phyloP scores from a whole-genome alignment of 2,329 filamentous ascomycete species.

The Tolypocladium cylindrosporum region DNA sequence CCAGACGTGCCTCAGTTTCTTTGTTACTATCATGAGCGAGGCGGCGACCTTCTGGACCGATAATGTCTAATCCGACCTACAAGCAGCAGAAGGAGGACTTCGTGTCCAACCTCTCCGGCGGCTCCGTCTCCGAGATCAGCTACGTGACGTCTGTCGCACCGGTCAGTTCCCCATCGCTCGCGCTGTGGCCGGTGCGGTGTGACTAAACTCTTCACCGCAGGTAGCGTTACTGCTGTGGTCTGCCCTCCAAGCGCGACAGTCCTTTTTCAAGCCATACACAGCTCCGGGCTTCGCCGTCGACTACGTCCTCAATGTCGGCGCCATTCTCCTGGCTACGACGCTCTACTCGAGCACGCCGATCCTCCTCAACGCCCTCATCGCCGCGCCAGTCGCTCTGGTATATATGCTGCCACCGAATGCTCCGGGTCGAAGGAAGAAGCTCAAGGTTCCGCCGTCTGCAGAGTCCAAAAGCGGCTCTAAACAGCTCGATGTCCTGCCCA shows the following conservation, averaged over 20 bases:
- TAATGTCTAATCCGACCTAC: slow-evolving; percentile 45
- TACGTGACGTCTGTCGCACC: slow-evolving; percentile 75
- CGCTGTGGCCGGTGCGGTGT: background rate
- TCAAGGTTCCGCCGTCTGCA: slow-evolving; percentile 32
- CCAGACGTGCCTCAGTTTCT: too few species aligned
- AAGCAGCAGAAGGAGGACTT: slow-evolving; percentile 92
- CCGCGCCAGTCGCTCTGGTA: slow-evolving; percentile 59
- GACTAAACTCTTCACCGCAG: slow-evolving; percentile 32
- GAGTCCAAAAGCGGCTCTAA: slow-evolving; percentile 21
- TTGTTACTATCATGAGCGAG: background rate
- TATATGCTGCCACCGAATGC: slow-evolving; percentile 37
- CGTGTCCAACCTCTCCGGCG: slow-evolving; percentile 82
- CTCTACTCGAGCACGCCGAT: slow-evolving; percentile 69
- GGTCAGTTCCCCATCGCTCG: slow-evolving; percentile 37
- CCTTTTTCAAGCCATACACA: slow-evolving; percentile 72
- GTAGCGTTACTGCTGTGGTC: slow-evolving; percentile 80
- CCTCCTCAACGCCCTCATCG: slow-evolving; percentile 63
- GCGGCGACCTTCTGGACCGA: background rate
- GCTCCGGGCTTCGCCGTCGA: slow-evolving; percentile 62
- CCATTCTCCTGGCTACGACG: slow-evolving; percentile 75
- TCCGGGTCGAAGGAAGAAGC: slow-evolving; percentile 32
- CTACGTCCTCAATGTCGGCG: slow-evolving; percentile 77
- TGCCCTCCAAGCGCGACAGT: slow-evolving; percentile 70
- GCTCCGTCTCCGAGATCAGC: slow-evolving; percentile 77
- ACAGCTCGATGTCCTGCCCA: slow-evolving; percentile 45